These are phyloP conservation scores for Mycena sanguinolenta DNA, from an alignment of 768 basidiomycete genomes.

Conservation along the genomic window DNA sequence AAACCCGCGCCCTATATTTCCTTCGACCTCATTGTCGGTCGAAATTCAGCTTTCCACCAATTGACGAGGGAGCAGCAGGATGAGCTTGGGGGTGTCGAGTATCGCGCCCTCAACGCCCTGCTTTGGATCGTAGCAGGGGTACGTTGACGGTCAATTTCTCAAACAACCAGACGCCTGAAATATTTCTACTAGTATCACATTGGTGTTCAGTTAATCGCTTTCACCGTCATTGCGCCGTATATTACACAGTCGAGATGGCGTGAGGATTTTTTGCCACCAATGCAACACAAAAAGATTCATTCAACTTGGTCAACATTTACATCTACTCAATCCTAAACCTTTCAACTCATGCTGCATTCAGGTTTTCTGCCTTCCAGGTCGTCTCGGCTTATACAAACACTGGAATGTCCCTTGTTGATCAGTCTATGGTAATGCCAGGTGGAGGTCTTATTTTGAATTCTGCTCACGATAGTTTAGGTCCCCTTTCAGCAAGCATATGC, in stretches of 20 bases:
- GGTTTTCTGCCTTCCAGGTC: slow-evolving; percentile 89
- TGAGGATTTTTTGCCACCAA: slow-evolving; percentile 69
- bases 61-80: slow-evolving; percentile 88
- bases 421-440: slow-evolving; percentile 70
- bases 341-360: slow-evolving; percentile 42
- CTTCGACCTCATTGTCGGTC: slow-evolving; percentile 88
- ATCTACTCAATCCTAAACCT: neutral
- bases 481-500: slow-evolving; percentile 91
- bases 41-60: slow-evolving; percentile 79
- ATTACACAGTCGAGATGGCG: slow-evolving; percentile 74
- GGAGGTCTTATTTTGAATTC: neutral
- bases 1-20: slow-evolving; percentile 83
- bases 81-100: slow-evolving; percentile 95
- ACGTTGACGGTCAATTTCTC: slow-evolving; percentile 44
- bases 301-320: slow-evolving; percentile 70
- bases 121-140: slow-evolving; percentile 86
- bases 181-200: slow-evolving; percentile 77
- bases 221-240: slow-evolving; percentile 86
- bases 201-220: slow-evolving; percentile 74
- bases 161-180: slow-evolving; percentile 14
- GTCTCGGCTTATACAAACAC: slow-evolving; percentile 92
- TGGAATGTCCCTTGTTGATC: slow-evolving; percentile 88
- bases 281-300: slow-evolving; percentile 66
- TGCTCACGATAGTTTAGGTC: slow-evolving; percentile 44
- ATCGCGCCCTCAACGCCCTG: slow-evolving; percentile 83